phyloP scores from a whole-genome alignment of 164 flowering plant genomes.

The Annona cherimola region DNA sequence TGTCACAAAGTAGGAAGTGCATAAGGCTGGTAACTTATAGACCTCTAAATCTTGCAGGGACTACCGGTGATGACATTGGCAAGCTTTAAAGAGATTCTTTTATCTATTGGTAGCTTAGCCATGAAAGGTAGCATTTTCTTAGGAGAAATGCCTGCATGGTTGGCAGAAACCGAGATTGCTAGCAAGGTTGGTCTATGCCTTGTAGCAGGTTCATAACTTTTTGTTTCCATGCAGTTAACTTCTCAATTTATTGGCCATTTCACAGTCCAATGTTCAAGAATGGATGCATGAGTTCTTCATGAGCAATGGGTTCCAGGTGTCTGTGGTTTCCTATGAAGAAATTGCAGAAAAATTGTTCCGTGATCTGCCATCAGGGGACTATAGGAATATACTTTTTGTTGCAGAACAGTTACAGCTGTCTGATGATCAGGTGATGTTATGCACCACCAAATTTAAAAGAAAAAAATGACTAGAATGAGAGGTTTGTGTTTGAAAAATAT shows the following conservation, averaged over 20 bases:
- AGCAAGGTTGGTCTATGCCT: conserved; percentile 28
- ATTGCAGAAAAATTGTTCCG: conserved; percentile 36
- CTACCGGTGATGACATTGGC: conserved; percentile 56
- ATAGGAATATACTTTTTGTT: conserved; percentile 47
- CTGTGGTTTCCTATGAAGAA: conserved; percentile 33
- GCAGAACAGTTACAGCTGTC: conserved; percentile 82
- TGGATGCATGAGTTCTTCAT: conserved; percentile 70
- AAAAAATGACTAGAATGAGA: background rate
- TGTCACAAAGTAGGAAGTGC: no score
- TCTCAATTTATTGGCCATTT: conserved; percentile 6
- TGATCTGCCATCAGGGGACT: conserved; percentile 28
- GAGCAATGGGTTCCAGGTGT: conserved; percentile 62
- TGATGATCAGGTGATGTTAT: conserved; percentile 63
- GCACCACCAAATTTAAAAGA: no score
- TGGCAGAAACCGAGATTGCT: conserved; percentile 46
- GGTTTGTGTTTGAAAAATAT: background rate
- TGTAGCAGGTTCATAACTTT: background rate
- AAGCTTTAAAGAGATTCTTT: conserved; percentile 52
- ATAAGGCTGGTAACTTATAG: background rate
- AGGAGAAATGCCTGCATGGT: conserved; percentile 72
- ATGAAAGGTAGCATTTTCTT: conserved; percentile 54
- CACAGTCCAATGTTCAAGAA: conserved; percentile 37
- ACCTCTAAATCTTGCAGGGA: conserved; percentile 42
- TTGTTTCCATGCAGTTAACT: background rate
- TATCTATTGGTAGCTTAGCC: conserved; percentile 53